These are phyloP conservation scores for Adansonia digitata DNA, from an alignment of 345 rosid species.

Conservation along the genomic window DNA sequence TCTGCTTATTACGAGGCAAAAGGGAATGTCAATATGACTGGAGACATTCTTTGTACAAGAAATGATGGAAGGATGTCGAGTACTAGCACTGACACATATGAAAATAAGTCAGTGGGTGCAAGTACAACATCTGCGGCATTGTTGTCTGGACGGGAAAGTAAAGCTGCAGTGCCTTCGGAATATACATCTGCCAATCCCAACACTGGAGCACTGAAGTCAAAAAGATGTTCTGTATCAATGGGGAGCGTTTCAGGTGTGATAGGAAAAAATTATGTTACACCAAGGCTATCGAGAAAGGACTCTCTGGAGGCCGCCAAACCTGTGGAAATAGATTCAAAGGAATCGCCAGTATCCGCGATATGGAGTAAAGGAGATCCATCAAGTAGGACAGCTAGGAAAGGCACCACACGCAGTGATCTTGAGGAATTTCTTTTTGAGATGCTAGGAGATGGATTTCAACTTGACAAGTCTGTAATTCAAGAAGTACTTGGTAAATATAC, in stretches of 20 bases:
- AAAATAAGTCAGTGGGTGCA: conserved; percentile 8
- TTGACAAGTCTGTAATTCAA: conserved; percentile 37
- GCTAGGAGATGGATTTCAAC: conserved; percentile 54
- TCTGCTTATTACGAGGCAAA: conserved; percentile 37
- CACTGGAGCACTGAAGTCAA: conserved; percentile 19
- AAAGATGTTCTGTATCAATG: conserved; percentile 31
- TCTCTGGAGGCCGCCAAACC: conserved; percentile 38
- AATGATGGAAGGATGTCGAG: conserved; percentile 1
- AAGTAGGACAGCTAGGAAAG: conserved; percentile 7
- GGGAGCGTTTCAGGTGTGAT: conserved; percentile 45
- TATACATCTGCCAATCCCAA: conserved; percentile 18
- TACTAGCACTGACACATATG: not conserved
- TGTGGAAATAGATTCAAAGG: conserved; percentile 36
- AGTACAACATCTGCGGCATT: not conserved
- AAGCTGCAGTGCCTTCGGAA: conserved; percentile 20
- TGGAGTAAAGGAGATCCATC: conserved; percentile 28
- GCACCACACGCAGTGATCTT: conserved; percentile 24
- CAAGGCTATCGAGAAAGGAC: conserved; percentile 23
- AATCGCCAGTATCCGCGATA: conserved; percentile 36
- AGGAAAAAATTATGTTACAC: conserved; percentile 36
- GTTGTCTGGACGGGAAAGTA: conserved; percentile 2
- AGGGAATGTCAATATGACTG: conserved; percentile 29
- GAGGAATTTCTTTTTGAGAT: conserved; percentile 48
- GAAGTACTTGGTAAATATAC: conserved; percentile 46
- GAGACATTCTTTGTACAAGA: conserved; percentile 41